Evolutionary conservation across 2,329 filamentous ascomycete species (phyloP), one percentile per base, ranked within the genome.

Genomic region (Talaromyces pinophilus): DNA sequence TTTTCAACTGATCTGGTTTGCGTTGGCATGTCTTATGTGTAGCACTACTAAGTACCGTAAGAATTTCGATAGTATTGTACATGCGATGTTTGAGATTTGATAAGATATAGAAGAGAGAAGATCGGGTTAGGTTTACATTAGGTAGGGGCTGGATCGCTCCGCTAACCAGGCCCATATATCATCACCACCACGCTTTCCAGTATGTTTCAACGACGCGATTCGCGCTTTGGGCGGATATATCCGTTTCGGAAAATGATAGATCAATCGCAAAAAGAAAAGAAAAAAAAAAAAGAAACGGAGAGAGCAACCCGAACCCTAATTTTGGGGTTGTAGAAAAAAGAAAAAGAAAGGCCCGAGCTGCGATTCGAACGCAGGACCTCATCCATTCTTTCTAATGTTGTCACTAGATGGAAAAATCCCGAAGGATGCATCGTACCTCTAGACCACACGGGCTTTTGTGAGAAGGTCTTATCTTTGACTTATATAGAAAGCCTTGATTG

Each of bases 321-420:
- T 42, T 42, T n/a, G 40, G 13, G 5, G 40, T 13, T 2, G 10
- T 15, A 40, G 6, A 44, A 44, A 44, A 44, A 17, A 10, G 19
- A 33, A 54, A 54, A 54, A 5, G 2, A 2, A 10, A 2, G 50
- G 50, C 50, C 50, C 50, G 50, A 54, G 50, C 50, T 54, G 50
- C 50, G 50, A 54, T 54, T 54, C 28, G 50, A 54, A 54, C 50
- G 50, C 50, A 54, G 50, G 50, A 54, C 50, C 50, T 54, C 50
- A 33, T 33, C 50, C 50, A 54, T 54, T 54, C 50, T 50, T 46
- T 33, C 50, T 54, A 54, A n/a, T 33, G 25, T 54, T 54, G 2
- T n/a, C 50, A 33, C 10, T 54, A 54, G 50, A 54, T 54, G 50
- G 50, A 54, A 54, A 19, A 11, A 5, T 54, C 50, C 50, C 50